Base-by-base conservation (phyloP, 768 basidiomycete species). In the Pleurotus tuoliensis region DNA sequence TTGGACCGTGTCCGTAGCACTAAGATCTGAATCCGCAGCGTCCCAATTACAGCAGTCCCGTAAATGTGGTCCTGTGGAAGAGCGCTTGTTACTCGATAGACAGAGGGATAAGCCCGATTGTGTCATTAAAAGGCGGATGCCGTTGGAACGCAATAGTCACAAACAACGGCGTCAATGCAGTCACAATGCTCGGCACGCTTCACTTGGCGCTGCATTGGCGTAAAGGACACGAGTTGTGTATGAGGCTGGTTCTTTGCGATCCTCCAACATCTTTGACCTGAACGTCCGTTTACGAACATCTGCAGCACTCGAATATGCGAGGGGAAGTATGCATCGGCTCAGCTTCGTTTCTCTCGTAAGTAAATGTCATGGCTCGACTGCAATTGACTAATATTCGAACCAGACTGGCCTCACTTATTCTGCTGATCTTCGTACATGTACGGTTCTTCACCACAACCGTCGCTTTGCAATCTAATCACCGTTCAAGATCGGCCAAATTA, bases 401-500 rank as follows among this genome's bases (percentile, higher is more conserved):
- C 61, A 79, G 76, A 27, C 64, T 78, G 69, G 77, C 66, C 59
- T 83, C 78, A 73, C 59, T 79, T 77, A 58, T 77, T 74, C 75
- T 92, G 61, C 78, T 92, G 68, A 89, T 93, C 60, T 91, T 92
- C 72, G 82, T 84, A 63, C 89, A 93, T 77, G 90, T 89, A 69
- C 63, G 85, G 75, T 55, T 62, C 53, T 57, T 56, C 56, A 60
- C 40, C 47, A 34, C 45, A 16, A 27, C 40, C 45, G 53, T 54
- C 48, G 52, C 30, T 43, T 51, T 56, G 55, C 57, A 39, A 63
- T 62, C 59, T 60, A 56, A 65, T 63, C 61, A 12, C 47, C 44
- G 62, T 66, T 66, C 47, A 47, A 92, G 90, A 82, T 92, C 56
- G 90, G 87, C 58, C 91, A 92, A 80, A 90, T 87, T 66, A 92